A percentile compares a stretch with the other conserved stretches of the same genome.
These are phyloP conservation scores for Hordeum marinum DNA, from an alignment of 176 grass and related monocot species.

Conservation along the genomic window DNA sequence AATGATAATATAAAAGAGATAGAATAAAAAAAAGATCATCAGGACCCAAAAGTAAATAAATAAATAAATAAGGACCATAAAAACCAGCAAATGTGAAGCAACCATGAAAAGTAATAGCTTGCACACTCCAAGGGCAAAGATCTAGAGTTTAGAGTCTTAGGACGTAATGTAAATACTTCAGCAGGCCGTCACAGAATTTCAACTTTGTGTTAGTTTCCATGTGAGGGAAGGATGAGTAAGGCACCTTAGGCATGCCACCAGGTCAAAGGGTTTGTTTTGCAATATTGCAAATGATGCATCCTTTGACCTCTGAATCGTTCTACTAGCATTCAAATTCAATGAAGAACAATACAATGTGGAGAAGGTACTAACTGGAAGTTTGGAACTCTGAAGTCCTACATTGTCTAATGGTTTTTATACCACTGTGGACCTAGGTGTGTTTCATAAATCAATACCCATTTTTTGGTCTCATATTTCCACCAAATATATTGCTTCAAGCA, in stretches of 20 bases:
- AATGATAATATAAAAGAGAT: not conserved
- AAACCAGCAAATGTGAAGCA: not conserved
- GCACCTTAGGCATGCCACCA: not conserved
- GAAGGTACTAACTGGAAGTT: not conserved
- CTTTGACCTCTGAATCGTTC: not conserved
- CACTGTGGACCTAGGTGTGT: not conserved
- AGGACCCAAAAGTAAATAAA: not conserved
- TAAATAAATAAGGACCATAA: not conserved
- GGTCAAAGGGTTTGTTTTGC: not conserved
- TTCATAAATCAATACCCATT: not conserved
- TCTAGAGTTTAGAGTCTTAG: not conserved
- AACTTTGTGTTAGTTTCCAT: not conserved
- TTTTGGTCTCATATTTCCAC: not conserved
- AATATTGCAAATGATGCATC: not conserved
- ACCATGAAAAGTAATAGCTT: not conserved
- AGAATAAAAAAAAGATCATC: not conserved
- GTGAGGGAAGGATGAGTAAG: not conserved
- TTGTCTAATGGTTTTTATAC: not conserved
- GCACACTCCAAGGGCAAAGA: not conserved
- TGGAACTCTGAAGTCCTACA: not conserved
- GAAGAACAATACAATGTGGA: slow-evolving; percentile 2
- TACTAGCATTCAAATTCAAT: not conserved
- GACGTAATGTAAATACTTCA: not conserved
- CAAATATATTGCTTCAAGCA: not conserved
- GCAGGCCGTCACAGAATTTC: not conserved